Base-by-base conservation (phyloP, 495 filamentous ascomycete genomes). In the Podospora tetraspora region DNA sequence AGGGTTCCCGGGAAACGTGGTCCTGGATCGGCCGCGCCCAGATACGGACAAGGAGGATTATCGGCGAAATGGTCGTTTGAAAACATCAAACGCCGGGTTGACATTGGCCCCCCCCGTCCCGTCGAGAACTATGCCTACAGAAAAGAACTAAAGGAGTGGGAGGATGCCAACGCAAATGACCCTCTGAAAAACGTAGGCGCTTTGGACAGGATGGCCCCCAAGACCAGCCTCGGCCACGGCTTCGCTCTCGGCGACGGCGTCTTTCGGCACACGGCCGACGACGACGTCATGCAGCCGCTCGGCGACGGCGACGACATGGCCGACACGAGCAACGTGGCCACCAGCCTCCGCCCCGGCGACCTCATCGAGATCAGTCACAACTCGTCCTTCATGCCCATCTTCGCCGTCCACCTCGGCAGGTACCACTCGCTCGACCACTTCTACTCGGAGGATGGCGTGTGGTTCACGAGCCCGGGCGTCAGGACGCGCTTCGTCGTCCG, bases 341-440 rank as follows among this genome's bases (percentile, higher is more conserved):
- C 66, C 2, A 83, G 81, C 61, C 77, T 95, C 16, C 78, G 86
- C 30, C 83, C 87, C 9, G 93, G 93, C 13, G 93, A 96, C 74
- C 75, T 96, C 66, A 86, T 94, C 3, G 91, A 90, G 68, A 70
- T 93, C 9, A 69, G 69, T 86, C 89, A 81, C 24, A 21, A 13
- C 6, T 56, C 68, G 16, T 80, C 79, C 25, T 71, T 83, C 7
- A 76, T 85, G 61, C 80, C 79, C 5, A 30, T 80, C 30, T 79
- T 91, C n/a, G 90, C 87, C 29, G 83, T 96, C 29, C 93, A 89
- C 73, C 80, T 94, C 13, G 87, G 86, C 23, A 84, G 85, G 16
- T 73, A 91, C 62, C 84, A 87, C 59, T 81, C 79, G 63, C 83
- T 87, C 64, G 78, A 81, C 61, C 91, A 96, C 66, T 93, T 90